Evolutionary conservation across 192 early-diverging fungal genomes (phyloP).

Genomic region (Umbelopsis ramanniana): DNA sequence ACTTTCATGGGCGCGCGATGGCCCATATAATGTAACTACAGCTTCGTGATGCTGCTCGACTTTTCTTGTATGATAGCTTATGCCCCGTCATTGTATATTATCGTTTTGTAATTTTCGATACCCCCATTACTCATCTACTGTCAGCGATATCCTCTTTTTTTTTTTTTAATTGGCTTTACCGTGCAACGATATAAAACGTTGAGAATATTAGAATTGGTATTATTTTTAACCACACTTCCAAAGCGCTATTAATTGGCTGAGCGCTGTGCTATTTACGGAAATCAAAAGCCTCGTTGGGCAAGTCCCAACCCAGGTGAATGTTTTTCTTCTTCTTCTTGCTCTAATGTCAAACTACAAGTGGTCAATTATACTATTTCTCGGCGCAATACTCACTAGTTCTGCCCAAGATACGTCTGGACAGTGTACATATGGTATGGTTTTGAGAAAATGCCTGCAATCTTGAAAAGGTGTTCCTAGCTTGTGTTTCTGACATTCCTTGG

Average conservation of each 20-base stretch:
- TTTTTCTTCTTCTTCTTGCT: neutral
- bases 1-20: conserved; percentile 6
- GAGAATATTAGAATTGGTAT: no score
- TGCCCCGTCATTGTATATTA: no score
- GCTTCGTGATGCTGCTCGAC: neutral
- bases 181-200: no score
- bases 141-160: no score
- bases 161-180: no score
- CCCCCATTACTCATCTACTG: no score
- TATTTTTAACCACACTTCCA: neutral
- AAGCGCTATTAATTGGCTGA: neutral
- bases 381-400: neutral
- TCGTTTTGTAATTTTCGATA: no score
- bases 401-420: conserved; percentile 1
- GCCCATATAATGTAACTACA: conserved; percentile 6
- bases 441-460: neutral
- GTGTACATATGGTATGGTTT: conserved; percentile 4
- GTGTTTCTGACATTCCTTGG: neutral
- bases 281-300: conserved; percentile 1
- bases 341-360: conserved; percentile 10
- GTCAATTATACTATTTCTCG: neutral
- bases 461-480: no score
- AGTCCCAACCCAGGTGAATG: neutral
- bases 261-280: neutral
- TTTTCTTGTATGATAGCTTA: no score